Percentiles rank a stretch among this genome's conserved stretches.
These are phyloP conservation scores for Cenchrus purpureus DNA, from an alignment of 176 grass and related monocot genomes.

Conservation along the genomic window DNA sequence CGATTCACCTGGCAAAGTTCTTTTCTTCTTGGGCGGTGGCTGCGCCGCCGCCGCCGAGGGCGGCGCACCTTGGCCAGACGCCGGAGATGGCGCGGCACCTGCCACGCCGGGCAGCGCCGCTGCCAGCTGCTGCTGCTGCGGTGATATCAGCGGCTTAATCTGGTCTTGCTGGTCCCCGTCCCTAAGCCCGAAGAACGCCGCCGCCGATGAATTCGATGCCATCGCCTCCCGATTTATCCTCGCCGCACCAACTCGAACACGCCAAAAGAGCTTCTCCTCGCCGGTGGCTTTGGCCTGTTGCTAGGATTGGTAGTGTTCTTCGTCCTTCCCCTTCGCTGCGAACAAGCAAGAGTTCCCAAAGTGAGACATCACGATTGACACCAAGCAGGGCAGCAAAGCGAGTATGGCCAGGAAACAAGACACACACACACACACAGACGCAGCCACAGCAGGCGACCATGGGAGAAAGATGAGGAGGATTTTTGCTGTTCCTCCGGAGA, in stretches of 20 bases:
- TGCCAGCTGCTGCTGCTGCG: conserved; percentile 61
- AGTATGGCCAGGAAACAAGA: conserved; percentile 21
- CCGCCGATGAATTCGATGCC: conserved; percentile 86
- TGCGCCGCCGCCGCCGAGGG: conserved; percentile 5
- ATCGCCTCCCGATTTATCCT: conserved; percentile 54
- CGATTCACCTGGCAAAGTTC: conserved; percentile 82
- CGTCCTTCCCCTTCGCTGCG: conserved; percentile 41
- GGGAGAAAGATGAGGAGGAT: conserved; percentile 38
- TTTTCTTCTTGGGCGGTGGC: conserved; percentile 91
- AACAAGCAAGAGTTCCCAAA: conserved; percentile 48
- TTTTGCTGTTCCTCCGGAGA: conserved; percentile 31
- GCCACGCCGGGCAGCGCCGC: conserved; percentile 40
- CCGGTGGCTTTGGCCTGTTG: conserved; percentile 26
- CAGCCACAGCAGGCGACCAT: conserved; percentile 53
- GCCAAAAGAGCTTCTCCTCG: neutral
- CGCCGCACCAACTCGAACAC: conserved; percentile 23
- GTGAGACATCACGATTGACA: conserved; percentile 47
- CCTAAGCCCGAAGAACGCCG: conserved; percentile 84
- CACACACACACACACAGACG: conserved; percentile 31
- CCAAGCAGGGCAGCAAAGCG: conserved; percentile 3
- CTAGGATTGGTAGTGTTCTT: conserved; percentile 38
- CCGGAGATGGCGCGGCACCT: conserved; percentile 20
- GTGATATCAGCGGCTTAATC: conserved; percentile 73
- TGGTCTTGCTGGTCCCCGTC: conserved; percentile 86
- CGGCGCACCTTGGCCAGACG: conserved; percentile 21